Percentiles rank a stretch among this genome's conserved stretches.
Evolutionary conservation across 768 basidiomycete genomes (phyloP).

Genomic region (Boletus insuetus): DNA sequence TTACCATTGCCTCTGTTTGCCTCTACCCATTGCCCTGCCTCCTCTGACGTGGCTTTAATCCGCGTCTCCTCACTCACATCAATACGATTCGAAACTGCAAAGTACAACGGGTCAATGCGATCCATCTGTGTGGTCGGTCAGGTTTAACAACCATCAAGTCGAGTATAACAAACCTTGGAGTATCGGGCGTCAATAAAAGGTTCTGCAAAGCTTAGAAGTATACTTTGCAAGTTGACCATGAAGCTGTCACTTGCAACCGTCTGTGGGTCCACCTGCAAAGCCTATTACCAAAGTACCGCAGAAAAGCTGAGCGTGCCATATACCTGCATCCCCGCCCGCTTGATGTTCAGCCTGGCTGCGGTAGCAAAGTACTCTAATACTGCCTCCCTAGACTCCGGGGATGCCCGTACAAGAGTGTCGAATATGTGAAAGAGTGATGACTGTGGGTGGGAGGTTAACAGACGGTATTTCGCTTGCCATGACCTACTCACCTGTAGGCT

Average conservation of each 20-base stretch:
- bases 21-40: conserved; percentile 71
- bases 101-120: conserved; percentile 84
- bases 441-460: conserved; percentile 24
- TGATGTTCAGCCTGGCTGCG: conserved; percentile 72
- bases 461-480: neutral
- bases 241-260: conserved; percentile 91
- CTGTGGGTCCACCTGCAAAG: conserved; percentile 66
- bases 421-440: conserved; percentile 81
- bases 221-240: conserved; percentile 85
- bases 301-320: neutral
- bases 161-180: conserved; percentile 58
- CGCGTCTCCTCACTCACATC: conserved; percentile 87
- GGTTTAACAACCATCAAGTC: neutral
- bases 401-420: conserved; percentile 83
- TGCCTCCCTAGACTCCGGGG: conserved; percentile 72
- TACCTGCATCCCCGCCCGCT: conserved; percentile 89
- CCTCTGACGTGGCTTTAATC: conserved; percentile 88
- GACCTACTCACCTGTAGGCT: conserved; percentile 64
- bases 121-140: conserved; percentile 60
- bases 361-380: conserved; percentile 81
- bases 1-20: conserved; percentile 49
- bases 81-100: conserved; percentile 67
- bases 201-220: conserved; percentile 83
- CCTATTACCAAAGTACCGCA: neutral
- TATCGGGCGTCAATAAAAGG: conserved; percentile 94